A percentile compares a stretch with the other conserved stretches of the same genome.
Conservation (phyloP, 352 stramenopile species). For the Globisporangium nunn region DNA sequence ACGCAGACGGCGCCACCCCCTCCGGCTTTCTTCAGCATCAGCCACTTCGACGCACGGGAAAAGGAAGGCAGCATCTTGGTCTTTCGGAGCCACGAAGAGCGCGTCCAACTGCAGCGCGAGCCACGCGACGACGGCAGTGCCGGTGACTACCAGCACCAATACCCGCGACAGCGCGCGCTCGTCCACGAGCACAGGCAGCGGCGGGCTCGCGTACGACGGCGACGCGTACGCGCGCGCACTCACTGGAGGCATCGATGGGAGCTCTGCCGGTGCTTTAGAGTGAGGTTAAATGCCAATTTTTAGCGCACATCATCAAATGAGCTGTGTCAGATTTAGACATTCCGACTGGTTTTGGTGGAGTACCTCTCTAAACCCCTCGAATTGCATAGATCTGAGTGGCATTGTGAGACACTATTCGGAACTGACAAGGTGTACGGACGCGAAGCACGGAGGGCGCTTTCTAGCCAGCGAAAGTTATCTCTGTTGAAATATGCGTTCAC, state of each 20-base stretch:
- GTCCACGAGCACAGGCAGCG: constrained; percentile 50
- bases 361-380: too few species aligned
- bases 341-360: too few species aligned
- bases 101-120: constrained; percentile 50
- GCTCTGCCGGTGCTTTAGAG: background rate
- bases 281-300: too few species aligned
- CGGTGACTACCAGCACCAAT: constrained; percentile 24
- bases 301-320: too few species aligned
- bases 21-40: too few species aligned
- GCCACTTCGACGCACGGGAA: constrained; percentile 31
- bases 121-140: constrained; percentile 21
- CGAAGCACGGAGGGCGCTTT: too few species aligned
- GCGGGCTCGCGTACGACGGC: constrained; percentile 15
- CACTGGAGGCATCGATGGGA: background rate
- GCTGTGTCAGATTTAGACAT: too few species aligned
- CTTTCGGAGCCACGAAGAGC: constrained; percentile 27
- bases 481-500: background rate
- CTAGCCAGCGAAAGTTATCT: too few species aligned
- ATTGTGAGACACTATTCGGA: too few species aligned
- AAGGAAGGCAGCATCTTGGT: constrained; percentile 36
- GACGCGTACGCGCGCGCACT: constrained; percentile 8
- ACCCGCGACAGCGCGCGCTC: constrained; percentile 42
- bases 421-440: too few species aligned
- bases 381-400: too few species aligned
- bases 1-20: constrained; percentile 7